Conservation (phyloP, 192 early-diverging fungal genomes). For the Coemansia sp. region DNA sequence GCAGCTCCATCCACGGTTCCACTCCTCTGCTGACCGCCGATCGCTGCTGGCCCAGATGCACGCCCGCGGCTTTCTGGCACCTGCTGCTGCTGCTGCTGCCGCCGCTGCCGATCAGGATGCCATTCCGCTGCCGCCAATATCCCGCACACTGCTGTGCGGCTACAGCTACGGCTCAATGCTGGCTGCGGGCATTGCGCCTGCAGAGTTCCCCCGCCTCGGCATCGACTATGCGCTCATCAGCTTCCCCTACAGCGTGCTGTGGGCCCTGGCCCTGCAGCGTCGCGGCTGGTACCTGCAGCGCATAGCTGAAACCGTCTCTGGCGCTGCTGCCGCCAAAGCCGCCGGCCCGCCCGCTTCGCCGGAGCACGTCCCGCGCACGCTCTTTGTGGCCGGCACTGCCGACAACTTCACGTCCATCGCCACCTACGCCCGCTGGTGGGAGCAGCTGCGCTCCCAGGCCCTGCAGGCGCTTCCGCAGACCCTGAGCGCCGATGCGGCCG, state of each 20-base stretch:
- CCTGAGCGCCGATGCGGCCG: constrained; percentile 8
- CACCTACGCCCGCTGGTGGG: constrained; percentile 43
- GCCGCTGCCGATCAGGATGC: constrained; percentile 14
- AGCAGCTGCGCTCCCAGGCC: constrained; percentile 22
- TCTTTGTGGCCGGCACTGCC: constrained; percentile 39
- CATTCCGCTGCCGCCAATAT: constrained; percentile 38
- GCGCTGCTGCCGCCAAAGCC: constrained; percentile 12
- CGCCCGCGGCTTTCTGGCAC: constrained; percentile 27
- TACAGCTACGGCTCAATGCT: constrained; percentile 54
- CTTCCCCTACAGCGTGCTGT: constrained; percentile 51
- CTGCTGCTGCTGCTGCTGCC: constrained; percentile 9
- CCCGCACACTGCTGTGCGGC: constrained; percentile 37
- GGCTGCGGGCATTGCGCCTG: constrained; percentile 23
- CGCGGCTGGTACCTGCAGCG: constrained; percentile 40
- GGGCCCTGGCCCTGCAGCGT: constrained; percentile 39
- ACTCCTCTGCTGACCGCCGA: constrained; percentile 22
- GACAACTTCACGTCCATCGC: constrained; percentile 40
- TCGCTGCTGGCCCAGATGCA: constrained; percentile 36
- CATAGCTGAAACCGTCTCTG: constrained; percentile 23
- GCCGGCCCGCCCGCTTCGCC: neutral
- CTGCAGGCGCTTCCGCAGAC: constrained; percentile 12
- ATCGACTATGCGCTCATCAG: constrained; percentile 50
- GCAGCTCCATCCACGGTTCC: constrained; percentile 29
- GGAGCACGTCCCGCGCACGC: constrained; percentile 23
- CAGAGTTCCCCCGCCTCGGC: constrained; percentile 34